Conservation (phyloP, 345 rosid species). For the Pistacia vera region DNA sequence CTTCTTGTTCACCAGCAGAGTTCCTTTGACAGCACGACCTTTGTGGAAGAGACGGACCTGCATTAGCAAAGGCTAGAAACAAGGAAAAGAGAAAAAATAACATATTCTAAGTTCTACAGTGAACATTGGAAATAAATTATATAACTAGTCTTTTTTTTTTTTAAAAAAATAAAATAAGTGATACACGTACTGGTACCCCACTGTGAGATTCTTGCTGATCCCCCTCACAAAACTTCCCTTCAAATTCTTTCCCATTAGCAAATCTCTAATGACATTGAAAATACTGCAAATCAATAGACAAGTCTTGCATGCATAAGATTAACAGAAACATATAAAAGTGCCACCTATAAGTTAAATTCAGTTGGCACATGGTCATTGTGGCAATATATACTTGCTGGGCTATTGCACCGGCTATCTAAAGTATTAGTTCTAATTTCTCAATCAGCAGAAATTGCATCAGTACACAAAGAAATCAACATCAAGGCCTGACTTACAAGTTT, state of each 20-base stretch:
- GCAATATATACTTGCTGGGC: not conserved
- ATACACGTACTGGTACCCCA: slow-evolving; percentile 41
- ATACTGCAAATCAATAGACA: not conserved
- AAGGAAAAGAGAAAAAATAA: slow-evolving; percentile 14
- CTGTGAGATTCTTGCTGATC: slow-evolving; percentile 17
- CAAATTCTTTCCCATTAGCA: slow-evolving; percentile 7
- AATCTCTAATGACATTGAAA: slow-evolving; percentile 8
- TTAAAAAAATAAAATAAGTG: not conserved
- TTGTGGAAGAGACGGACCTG: slow-evolving; percentile 73
- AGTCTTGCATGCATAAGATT: slow-evolving; percentile 6
- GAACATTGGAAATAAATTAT: not conserved
- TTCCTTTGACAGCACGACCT: slow-evolving; percentile 81
- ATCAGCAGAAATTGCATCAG: not conserved
- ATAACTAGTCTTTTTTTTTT: not conserved
- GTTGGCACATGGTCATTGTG: no score
- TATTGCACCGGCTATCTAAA: not conserved
- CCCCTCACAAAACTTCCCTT: slow-evolving; percentile 21
- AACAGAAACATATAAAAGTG: not conserved
- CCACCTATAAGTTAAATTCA: not conserved
- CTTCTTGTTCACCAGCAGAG: slow-evolving; percentile 71
- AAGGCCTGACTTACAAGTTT: not conserved
- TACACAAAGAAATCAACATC: not conserved
- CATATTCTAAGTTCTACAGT: slow-evolving; percentile 3
- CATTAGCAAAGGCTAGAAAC: slow-evolving; percentile 71
- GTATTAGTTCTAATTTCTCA: not conserved